Percentiles rank a stretch among this genome's conserved stretches.
These are phyloP conservation scores for Biscogniauxia sp. DNA, from an alignment of 2,329 filamentous ascomycete species.

Conservation along the genomic window DNA sequence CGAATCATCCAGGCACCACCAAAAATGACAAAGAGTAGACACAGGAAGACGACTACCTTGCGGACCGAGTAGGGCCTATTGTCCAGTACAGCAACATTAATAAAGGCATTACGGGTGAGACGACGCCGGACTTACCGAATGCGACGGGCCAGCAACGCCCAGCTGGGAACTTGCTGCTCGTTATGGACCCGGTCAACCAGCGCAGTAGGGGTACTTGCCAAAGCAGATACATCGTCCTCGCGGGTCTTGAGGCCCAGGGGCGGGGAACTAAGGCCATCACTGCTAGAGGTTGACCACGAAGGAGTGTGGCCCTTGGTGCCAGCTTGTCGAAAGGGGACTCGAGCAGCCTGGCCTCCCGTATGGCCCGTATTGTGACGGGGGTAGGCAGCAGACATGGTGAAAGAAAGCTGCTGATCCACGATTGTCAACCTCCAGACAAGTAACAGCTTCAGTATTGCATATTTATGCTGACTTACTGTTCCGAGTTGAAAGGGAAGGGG, in stretches of 20 bases:
- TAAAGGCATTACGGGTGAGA: conserved; percentile 9
- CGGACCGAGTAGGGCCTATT: conserved; percentile 25
- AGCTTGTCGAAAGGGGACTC: conserved; percentile 1
- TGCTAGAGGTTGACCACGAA: conserved; percentile 21
- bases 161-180: conserved; percentile 11
- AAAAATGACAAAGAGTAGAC: conserved; percentile 20
- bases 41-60: conserved; percentile 20
- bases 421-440: too few species aligned
- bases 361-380: conserved; percentile 3
- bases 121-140: conserved; percentile 22
- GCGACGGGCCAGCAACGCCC: conserved; percentile 20
- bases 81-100: conserved; percentile 24
- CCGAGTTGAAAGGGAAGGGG: not conserved
- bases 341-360: not conserved
- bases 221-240: conserved; percentile 7
- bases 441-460: too few species aligned
- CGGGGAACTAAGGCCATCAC: conserved; percentile 13
- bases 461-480: too few species aligned
- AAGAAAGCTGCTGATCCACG: too few species aligned
- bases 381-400: conserved; percentile 8
- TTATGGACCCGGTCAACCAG: conserved; percentile 14
- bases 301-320: conserved; percentile 1
- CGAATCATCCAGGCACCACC: conserved; percentile 21
- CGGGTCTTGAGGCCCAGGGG: conserved; percentile 10
- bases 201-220: conserved; percentile 11